Evolutionary conservation across 2,329 filamentous ascomycete species (phyloP).

Genomic region (Dactylonectria estremocensis): DNA sequence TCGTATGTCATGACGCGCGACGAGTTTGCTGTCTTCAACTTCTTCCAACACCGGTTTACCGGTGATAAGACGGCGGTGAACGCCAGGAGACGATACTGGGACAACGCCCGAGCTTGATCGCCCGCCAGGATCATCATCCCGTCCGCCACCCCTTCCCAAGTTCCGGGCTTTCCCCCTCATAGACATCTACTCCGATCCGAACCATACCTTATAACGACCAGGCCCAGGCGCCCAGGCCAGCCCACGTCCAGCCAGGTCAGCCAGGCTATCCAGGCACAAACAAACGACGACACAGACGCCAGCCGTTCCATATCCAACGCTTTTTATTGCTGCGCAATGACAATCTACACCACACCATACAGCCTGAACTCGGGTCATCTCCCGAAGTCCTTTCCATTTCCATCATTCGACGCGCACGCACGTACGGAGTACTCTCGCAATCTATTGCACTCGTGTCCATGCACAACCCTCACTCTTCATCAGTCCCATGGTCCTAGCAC

Average conservation of each 20-base stretch:
- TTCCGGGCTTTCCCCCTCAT: slow-evolving; percentile 25
- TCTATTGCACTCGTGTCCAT: no score
- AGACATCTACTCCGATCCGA: slow-evolving; percentile 28
- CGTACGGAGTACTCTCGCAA: neutral
- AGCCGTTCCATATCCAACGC: slow-evolving; percentile 17
- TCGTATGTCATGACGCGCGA: slow-evolving; percentile 82
- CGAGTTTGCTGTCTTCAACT: slow-evolving; percentile 92
- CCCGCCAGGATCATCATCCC: slow-evolving; percentile 32
- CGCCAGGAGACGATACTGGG: slow-evolving; percentile 69
- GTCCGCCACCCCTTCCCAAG: slow-evolving; percentile 22
- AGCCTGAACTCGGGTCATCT: neutral
- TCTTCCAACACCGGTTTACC: slow-evolving; percentile 78
- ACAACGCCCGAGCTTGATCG: slow-evolving; percentile 58
- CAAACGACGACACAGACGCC: slow-evolving; percentile 19
- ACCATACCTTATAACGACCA: slow-evolving; percentile 21
- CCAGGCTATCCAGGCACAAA: neutral
- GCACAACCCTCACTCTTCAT: neutral
- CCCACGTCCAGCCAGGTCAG: neutral
- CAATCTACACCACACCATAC: slow-evolving; percentile 20
- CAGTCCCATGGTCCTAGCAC: neutral
- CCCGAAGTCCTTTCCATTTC: neutral
- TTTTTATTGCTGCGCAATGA: slow-evolving; percentile 28
- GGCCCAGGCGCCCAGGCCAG: slow-evolving; percentile 1
- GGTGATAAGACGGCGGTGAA: slow-evolving; percentile 64
- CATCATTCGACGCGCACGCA: neutral